Percentiles rank a stretch among this genome's conserved stretches.
phyloP scores from a whole-genome alignment of 2,329 filamentous ascomycete species.

The Botryotinia calthae region DNA sequence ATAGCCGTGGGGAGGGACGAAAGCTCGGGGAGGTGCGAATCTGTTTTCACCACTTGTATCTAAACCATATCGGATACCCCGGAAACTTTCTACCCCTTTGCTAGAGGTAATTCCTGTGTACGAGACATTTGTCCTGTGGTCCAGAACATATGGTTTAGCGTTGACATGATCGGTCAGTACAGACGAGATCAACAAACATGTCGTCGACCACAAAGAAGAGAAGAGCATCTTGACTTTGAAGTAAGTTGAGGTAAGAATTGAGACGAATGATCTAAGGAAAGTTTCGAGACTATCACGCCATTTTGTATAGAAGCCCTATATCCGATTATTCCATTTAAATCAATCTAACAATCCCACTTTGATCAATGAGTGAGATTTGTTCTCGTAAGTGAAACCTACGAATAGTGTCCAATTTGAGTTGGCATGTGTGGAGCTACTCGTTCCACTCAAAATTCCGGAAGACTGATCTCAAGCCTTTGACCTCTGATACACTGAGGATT shows the following conservation, averaged over 20 bases:
- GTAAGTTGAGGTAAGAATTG: background rate
- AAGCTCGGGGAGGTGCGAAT: conserved; percentile 45
- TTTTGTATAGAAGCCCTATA: background rate
- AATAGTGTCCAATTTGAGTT: background rate
- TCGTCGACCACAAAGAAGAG: background rate
- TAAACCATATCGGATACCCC: conserved; percentile 48
- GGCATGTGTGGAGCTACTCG: background rate
- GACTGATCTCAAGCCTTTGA: background rate
- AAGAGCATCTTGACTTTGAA: background rate
- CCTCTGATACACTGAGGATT: background rate
- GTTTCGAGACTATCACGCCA: background rate
- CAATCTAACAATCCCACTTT: background rate
- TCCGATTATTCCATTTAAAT: background rate
- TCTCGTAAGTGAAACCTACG: background rate
- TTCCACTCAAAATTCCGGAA: background rate
- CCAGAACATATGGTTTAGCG: conserved; percentile 25
- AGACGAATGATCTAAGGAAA: background rate
- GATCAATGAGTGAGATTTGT: background rate
- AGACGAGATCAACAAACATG: conserved; percentile 7
- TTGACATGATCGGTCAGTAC: background rate
- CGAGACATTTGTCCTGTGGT: conserved; percentile 38
- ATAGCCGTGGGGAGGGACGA: conserved; percentile 37
- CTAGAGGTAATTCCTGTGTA: conserved; percentile 46
- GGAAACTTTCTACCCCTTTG: conserved; percentile 46
- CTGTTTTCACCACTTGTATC: conserved; percentile 47